These are phyloP conservation scores for Mycena olivaceomarginata DNA, from an alignment of 768 basidiomycete genomes.

Conservation along the genomic window DNA sequence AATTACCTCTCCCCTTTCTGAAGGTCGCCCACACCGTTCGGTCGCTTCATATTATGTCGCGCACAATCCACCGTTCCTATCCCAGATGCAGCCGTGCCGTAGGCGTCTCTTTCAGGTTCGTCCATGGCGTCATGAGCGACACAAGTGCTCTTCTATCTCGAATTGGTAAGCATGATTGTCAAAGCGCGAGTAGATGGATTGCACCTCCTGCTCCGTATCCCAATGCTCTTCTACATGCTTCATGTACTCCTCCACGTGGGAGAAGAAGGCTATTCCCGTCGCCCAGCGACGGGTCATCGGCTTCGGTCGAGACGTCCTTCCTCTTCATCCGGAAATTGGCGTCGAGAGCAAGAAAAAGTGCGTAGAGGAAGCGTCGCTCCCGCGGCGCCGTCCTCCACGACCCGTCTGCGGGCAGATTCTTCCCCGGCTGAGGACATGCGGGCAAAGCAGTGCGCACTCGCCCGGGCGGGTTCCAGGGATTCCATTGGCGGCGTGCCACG, in stretches of 20 bases:
- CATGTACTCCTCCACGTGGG: conserved; percentile 16
- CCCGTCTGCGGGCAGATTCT: conserved; percentile 20
- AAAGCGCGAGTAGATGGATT: not conserved
- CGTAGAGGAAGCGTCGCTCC: conserved; percentile 3
- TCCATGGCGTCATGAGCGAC: conserved; percentile 24
- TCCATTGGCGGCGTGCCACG: conserved; percentile 22
- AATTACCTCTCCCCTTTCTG: conserved; percentile 42
- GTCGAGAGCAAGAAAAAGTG: conserved; percentile 2
- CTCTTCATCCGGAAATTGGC: conserved; percentile 26
- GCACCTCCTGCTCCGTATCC: conserved; percentile 24
- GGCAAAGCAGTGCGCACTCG: conserved; percentile 34
- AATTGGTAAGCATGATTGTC: not conserved
- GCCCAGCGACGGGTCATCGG: not conserved
- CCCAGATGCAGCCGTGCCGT: conserved; percentile 29
- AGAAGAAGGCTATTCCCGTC: conserved; percentile 12
- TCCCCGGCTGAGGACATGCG: conserved; percentile 30
- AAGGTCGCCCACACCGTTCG: conserved; percentile 36
- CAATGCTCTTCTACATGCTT: conserved; percentile 12
- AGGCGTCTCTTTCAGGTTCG: conserved; percentile 9
- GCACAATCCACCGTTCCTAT: conserved; percentile 39
- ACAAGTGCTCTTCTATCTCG: conserved; percentile 16
- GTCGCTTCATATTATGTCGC: conserved; percentile 38
- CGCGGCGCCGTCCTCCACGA: not conserved
- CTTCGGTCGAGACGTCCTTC: conserved; percentile 1
- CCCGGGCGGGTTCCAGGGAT: not conserved